Percentiles rank a stretch among this genome's conserved stretches.
Evolutionary conservation across 352 stramenopile species (phyloP).

Genomic region (Globisporangium paroecandrum): DNA sequence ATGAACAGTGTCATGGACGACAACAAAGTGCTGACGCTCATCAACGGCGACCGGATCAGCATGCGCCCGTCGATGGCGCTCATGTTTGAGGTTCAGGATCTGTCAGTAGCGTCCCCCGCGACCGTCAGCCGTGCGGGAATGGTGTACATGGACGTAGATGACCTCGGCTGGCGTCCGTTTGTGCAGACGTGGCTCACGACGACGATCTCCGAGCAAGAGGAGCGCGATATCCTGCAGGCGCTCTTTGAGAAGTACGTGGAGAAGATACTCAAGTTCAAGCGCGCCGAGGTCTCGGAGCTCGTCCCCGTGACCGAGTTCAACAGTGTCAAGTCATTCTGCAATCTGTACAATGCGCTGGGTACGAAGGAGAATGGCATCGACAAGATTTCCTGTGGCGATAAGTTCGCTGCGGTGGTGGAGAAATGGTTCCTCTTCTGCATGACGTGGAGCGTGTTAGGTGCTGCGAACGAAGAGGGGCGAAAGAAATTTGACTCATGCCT

Average conservation of each 20-base stretch:
- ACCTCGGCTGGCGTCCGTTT: slow-evolving; percentile 78
- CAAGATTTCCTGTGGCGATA: slow-evolving; percentile 54
- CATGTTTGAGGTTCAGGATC: slow-evolving; percentile 94
- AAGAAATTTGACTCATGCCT: slow-evolving; percentile 87
- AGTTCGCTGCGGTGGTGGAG: slow-evolving; percentile 63
- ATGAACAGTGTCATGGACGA: slow-evolving; percentile 91
- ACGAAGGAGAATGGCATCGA: slow-evolving; percentile 73
- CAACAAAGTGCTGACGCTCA: slow-evolving; percentile 85
- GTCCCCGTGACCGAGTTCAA: slow-evolving; percentile 82
- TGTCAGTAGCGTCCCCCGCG: slow-evolving; percentile 91
- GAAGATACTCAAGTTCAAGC: slow-evolving; percentile 67
- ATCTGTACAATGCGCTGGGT: slow-evolving; percentile 77
- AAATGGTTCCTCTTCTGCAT: slow-evolving; percentile 87
- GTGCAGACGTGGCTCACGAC: slow-evolving; percentile 73
- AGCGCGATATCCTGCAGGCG: slow-evolving; percentile 58
- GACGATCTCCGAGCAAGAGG: slow-evolving; percentile 56
- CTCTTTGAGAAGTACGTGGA: slow-evolving; percentile 86
- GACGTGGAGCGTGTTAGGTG: slow-evolving; percentile 84
- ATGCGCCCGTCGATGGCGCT: slow-evolving; percentile 87
- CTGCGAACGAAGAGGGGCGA: slow-evolving; percentile 79
- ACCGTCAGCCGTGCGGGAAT: slow-evolving; percentile 93
- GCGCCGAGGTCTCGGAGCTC: slow-evolving; percentile 59
- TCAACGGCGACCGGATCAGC: slow-evolving; percentile 85
- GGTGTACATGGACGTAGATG: slow-evolving; percentile 91
- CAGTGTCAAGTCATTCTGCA: slow-evolving; percentile 81